Percentiles rank a stretch among this genome's conserved stretches.
These are phyloP conservation scores for Schwanniomyces polymorphus DNA, from an alignment of 805 yeast species.

Conservation along the genomic window DNA sequence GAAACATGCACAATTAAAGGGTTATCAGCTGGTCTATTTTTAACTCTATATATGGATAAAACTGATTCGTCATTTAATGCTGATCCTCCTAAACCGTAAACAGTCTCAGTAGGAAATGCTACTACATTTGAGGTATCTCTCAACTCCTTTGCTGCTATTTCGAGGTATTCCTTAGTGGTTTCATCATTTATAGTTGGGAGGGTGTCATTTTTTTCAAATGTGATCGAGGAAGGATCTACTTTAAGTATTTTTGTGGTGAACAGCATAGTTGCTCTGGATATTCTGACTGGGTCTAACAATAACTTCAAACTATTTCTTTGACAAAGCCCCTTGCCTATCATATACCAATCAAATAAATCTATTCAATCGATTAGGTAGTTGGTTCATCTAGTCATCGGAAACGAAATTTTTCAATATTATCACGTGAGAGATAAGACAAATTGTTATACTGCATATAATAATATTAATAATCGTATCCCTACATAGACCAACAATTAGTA, in stretches of 20 bases:
- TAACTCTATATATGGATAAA: slow-evolving; percentile 75
- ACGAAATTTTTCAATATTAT: slow-evolving; percentile 2
- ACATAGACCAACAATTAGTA: too few species aligned
- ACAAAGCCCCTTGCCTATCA: background rate
- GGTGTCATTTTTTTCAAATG: slow-evolving; percentile 43
- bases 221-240: slow-evolving; percentile 54
- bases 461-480: too few species aligned
- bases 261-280: slow-evolving; percentile 1
- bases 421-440: slow-evolving; percentile 1
- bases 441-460: background rate
- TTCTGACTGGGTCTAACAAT: background rate
- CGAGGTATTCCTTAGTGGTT: slow-evolving; percentile 50
- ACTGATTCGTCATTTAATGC: slow-evolving; percentile 76
- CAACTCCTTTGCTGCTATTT: slow-evolving; percentile 60
- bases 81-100: slow-evolving; percentile 92
- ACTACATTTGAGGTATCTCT: slow-evolving; percentile 58
- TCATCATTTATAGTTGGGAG: slow-evolving; percentile 50
- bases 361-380: background rate
- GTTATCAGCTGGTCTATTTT: slow-evolving; percentile 92
- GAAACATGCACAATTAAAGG: slow-evolving; percentile 91
- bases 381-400: background rate
- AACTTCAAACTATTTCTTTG: background rate
- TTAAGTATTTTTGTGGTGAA: slow-evolving; percentile 43
- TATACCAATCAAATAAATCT: background rate
- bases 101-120: slow-evolving; percentile 97